Evolutionary conservation across 1,284 basidiomycete species (phyloP).

Genomic region (Cryptococcus sp.): DNA sequence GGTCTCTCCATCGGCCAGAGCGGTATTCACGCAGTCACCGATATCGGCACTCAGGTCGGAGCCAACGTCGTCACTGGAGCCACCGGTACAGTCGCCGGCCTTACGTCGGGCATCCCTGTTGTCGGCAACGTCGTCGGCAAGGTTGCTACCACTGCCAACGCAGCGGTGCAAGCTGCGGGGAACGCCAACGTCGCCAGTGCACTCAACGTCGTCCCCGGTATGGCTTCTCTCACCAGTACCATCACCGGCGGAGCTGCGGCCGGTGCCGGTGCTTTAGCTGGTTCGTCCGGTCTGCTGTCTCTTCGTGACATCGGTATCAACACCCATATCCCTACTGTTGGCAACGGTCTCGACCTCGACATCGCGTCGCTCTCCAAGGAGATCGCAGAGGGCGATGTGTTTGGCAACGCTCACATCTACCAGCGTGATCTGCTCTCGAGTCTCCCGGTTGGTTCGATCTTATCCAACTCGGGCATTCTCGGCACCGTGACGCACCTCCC

Average conservation of each 20-base stretch:
- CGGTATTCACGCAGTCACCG: conserved; percentile 3
- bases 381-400: conserved; percentile 12
- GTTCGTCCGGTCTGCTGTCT: conserved; percentile 6
- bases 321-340: not conserved
- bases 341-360: conserved; percentile 7
- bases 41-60: conserved; percentile 6
- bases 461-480: conserved; percentile 1
- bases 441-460: conserved; percentile 8
- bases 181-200: not conserved
- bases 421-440: conserved; percentile 16
- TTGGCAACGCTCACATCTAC: conserved; percentile 5
- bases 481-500: conserved; percentile 1
- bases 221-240: conserved; percentile 7
- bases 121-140: conserved; percentile 4
- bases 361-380: conserved; percentile 7
- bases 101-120: conserved; percentile 1
- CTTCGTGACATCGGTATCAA: conserved; percentile 4
- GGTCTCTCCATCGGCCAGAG: conserved; percentile 10
- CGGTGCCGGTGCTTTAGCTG: not conserved
- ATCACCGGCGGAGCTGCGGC: conserved; percentile 3
- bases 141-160: conserved; percentile 1
- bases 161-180: not conserved
- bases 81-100: not conserved
- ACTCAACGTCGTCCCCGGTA: conserved; percentile 5
- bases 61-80: not conserved